These are phyloP conservation scores for Lactarius deliciosus DNA, from an alignment of 768 basidiomycete genomes.

Conservation along the genomic window DNA sequence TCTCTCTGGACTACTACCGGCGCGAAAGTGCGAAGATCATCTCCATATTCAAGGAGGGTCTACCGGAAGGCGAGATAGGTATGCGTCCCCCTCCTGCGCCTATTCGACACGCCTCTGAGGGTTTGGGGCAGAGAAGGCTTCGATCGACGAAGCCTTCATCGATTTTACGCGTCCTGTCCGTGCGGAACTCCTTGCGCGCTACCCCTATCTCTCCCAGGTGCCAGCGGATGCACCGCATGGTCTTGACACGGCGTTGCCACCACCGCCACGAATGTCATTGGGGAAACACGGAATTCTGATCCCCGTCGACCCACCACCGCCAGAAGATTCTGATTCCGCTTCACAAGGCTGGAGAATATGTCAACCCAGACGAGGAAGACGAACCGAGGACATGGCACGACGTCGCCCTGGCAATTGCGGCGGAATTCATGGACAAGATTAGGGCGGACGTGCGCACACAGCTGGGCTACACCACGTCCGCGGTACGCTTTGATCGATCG, in stretches of 20 bases:
- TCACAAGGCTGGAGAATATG: not conserved
- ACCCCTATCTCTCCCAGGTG: slow-evolving; percentile 71
- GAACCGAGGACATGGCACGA: slow-evolving; percentile 78
- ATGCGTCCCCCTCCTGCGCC: slow-evolving; percentile 24
- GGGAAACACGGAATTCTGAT: slow-evolving; percentile 58
- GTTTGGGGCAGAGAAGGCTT: slow-evolving; percentile 77
- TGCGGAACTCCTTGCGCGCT: slow-evolving; percentile 65
- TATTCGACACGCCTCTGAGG: not conserved
- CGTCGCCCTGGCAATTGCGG: slow-evolving; percentile 83
- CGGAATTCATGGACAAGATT: slow-evolving; percentile 79
- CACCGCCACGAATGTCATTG: slow-evolving; percentile 68
- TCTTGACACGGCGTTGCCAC: slow-evolving; percentile 73
- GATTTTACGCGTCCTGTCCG: slow-evolving; percentile 86
- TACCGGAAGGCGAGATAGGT: slow-evolving; percentile 85
- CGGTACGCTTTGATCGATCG: slow-evolving; percentile 50
- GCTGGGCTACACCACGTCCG: slow-evolving; percentile 92
- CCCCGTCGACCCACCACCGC: slow-evolving; percentile 46
- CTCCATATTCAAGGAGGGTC: slow-evolving; percentile 72
- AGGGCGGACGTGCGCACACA: slow-evolving; percentile 63
- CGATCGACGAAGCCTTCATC: slow-evolving; percentile 96
- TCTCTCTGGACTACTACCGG: slow-evolving; percentile 91
- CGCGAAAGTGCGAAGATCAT: slow-evolving; percentile 89
- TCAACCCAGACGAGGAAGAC: slow-evolving; percentile 34
- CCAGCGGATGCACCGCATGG: slow-evolving; percentile 70
- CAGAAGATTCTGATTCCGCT: slow-evolving; percentile 20